Conservation (phyloP, 2,329 filamentous ascomycete species). For the Rhytidhysteron rufulum region DNA sequence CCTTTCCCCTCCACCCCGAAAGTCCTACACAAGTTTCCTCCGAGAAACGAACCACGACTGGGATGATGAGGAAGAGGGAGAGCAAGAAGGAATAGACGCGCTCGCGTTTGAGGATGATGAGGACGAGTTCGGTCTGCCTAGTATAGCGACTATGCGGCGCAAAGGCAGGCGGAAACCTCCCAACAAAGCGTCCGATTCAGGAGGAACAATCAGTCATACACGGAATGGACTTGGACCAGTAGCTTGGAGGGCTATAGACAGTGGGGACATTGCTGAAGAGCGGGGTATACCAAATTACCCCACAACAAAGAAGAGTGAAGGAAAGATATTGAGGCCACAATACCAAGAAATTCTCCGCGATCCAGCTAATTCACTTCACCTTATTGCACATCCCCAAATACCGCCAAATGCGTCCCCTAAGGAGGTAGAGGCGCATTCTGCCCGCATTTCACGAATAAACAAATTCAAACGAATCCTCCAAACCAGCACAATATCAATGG, state of each 20-base stretch:
- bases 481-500: slow-evolving; percentile 79
- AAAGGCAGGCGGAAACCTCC: slow-evolving; percentile 52
- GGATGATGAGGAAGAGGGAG: slow-evolving; percentile 64
- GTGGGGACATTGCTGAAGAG: slow-evolving; percentile 91
- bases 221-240: slow-evolving; percentile 17
- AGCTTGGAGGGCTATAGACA: slow-evolving; percentile 64
- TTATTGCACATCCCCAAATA: slow-evolving; percentile 81
- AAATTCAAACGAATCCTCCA: slow-evolving; percentile 97
- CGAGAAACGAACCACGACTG: slow-evolving; percentile 80
- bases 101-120: slow-evolving; percentile 85
- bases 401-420: slow-evolving; percentile 72
- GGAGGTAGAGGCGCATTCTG: slow-evolving; percentile 79
- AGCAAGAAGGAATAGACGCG: slow-evolving; percentile 61
- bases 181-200: slow-evolving; percentile 44
- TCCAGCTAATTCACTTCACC: slow-evolving; percentile 89
- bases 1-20: slow-evolving; percentile 58
- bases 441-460: slow-evolving; percentile 89
- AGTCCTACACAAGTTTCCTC: slow-evolving; percentile 76
- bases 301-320: slow-evolving; percentile 81
- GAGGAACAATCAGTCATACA: slow-evolving; percentile 18
- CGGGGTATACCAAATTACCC: slow-evolving; percentile 79
- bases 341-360: slow-evolving; percentile 89
- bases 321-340: slow-evolving; percentile 92
- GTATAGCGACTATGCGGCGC: slow-evolving; percentile 84
- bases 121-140: slow-evolving; percentile 92